Evolutionary conservation across 441 rosid genomes (phyloP).

Genomic region (Mallotus repandus): DNA sequence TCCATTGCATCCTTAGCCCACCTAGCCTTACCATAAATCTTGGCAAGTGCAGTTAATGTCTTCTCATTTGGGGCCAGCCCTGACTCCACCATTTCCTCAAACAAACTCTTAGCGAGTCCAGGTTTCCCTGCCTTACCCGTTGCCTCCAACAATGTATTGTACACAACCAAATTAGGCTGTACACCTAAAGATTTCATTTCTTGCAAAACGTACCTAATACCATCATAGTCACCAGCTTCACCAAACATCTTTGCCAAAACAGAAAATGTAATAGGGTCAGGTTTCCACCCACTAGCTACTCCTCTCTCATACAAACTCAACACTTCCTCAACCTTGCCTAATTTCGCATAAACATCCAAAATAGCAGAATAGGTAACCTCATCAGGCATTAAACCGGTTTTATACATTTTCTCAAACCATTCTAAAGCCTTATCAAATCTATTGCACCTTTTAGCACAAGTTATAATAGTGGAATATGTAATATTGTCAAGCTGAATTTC

Average conservation of each 20-base stretch:
- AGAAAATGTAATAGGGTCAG: constrained; percentile 72
- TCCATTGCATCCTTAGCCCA: constrained; percentile 85
- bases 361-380: constrained; percentile 87
- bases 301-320: constrained; percentile 92
- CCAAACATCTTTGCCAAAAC: constrained; percentile 91
- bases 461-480: constrained; percentile 89
- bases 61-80: constrained; percentile 76
- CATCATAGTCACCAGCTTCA: constrained; percentile 83
- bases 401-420: constrained; percentile 95
- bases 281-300: constrained; percentile 89
- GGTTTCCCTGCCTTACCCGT: constrained; percentile 93
- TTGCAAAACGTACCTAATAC: constrained; percentile 80
- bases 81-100: constrained; percentile 69
- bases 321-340: constrained; percentile 83
- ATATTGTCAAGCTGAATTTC: constrained; percentile 82
- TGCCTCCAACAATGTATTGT: constrained; percentile 83
- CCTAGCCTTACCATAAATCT: constrained; percentile 88
- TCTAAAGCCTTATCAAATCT: constrained; percentile 77
- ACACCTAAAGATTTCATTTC: constrained; percentile 85
- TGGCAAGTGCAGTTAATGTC: constrained; percentile 78
- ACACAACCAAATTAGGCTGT: constrained; percentile 80
- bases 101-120: constrained; percentile 72
- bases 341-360: constrained; percentile 81
- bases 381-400: constrained; percentile 92
- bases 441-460: constrained; percentile 79